Evolutionary conservation across 192 early-diverging fungal genomes (phyloP).

Genomic region (Haplosporangium gracile): DNA sequence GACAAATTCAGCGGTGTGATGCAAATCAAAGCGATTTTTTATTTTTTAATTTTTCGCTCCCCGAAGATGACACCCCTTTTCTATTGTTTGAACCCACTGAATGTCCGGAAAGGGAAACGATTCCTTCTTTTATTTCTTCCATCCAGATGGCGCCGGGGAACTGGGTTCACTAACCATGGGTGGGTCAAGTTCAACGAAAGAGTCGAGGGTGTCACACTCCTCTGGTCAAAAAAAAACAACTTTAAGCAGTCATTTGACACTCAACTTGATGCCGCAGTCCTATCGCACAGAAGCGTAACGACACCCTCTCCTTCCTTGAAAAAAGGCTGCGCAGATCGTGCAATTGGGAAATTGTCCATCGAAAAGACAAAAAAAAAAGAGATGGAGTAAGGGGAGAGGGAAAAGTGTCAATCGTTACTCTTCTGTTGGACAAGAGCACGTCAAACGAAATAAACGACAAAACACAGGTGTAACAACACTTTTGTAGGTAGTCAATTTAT

Average conservation of each 20-base stretch:
- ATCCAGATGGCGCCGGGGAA: not conserved
- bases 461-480: not conserved
- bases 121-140: not conserved
- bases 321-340: not conserved
- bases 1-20: not conserved
- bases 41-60: not conserved
- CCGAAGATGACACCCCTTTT: not conserved
- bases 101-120: not conserved
- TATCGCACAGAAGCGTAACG: not conserved
- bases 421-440: conserved; percentile 9
- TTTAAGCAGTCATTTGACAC: not conserved
- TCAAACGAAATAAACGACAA: not conserved
- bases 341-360: not conserved
- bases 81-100: not conserved
- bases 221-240: not conserved
- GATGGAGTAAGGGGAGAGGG: not conserved
- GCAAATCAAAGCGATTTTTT: not conserved
- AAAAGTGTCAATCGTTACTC: not conserved
- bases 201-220: too few species aligned
- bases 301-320: not conserved
- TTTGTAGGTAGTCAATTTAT: not conserved
- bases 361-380: too few species aligned
- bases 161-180: not conserved
- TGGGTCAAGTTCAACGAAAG: too few species aligned
- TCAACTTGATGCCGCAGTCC: not conserved